Conservation (phyloP, 192 early-diverging fungal genomes). For the Diversispora eburnea region DNA sequence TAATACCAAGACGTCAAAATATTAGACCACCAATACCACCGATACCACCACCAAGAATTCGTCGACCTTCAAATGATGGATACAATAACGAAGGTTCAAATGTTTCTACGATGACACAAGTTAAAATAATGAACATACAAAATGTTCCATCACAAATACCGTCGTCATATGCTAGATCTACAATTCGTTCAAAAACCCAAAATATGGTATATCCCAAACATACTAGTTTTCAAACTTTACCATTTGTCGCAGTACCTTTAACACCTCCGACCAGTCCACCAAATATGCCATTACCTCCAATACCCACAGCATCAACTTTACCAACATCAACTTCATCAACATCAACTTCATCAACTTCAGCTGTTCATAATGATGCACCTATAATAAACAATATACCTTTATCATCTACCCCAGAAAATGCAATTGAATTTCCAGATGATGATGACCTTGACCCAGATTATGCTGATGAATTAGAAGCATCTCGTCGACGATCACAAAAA, state of each 20-base stretch:
- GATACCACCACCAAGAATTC: neutral
- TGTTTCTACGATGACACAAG: no score
- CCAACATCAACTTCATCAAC: neutral
- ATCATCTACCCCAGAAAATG: neutral
- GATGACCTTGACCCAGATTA: conserved; percentile 28
- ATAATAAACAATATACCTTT: neutral
- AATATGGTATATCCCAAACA: neutral
- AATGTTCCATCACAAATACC: no score
- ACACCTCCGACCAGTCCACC: conserved; percentile 11
- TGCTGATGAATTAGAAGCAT: conserved; percentile 24
- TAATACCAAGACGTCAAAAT: neutral
- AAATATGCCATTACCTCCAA: conserved; percentile 13
- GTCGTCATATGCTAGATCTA: neutral
- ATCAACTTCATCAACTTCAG: neutral
- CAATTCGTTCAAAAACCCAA: conserved; percentile 1
- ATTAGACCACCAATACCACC: neutral
- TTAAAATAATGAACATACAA: no score
- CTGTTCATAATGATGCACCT: neutral
- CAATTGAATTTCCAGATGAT: conserved; percentile 24
- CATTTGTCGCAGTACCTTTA: neutral
- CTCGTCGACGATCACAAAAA: neutral
- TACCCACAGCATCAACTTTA: neutral
- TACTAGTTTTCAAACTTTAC: neutral
- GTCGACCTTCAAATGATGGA: no score
- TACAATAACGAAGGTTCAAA: no score